Evolutionary conservation across 2,329 filamentous ascomycete genomes (phyloP), one percentile per base, ranked within the genome.

Genomic region (Talaromyces sp.): DNA sequence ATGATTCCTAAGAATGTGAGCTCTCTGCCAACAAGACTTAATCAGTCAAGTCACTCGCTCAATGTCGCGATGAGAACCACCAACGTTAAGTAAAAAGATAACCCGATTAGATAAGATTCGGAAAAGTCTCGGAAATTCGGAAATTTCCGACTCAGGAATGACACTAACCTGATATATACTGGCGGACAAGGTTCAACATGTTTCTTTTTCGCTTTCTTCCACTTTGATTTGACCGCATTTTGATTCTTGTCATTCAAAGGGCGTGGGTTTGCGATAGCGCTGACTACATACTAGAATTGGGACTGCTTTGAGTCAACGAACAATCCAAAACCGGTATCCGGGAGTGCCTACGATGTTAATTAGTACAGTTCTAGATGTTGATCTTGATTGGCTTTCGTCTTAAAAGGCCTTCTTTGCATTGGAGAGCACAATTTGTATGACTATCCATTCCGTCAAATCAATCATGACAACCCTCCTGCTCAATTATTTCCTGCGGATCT

Each of bases 401-500:
- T 2, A 16, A 11, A n/a, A 52, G n/a, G 27, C 10, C 14, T 10
- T 5, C 31, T 52, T 3, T 31, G 2, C 49, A 54, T 16, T 19
- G 31, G 27, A 35, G 13, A 37, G 6, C 24, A 45, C 9, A 10
- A 52, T n/a, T n/a, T 13, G n/a, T 0, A 37, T 19, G 27, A 35
- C 13, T 37, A 11, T 35, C 16, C 35, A 35, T 13, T 19, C 22
- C 3, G 22, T 14, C 19, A 31, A 13, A 19, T 22, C 37, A 65
- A 47, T 65, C 63, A 47, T 65, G 63, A 24, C 13, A 27, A 10
- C 64, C 64, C 45, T 54, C 49, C 37, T 66, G 64, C 45, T 66
- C 60, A 16, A 57, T 62, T 2, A 83, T 85, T 50, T 63, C 62
- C 39, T 65, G 59, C 31, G 57, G 43, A 11, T 66, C 61, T 24